Base-by-base conservation (phyloP, 176 grass and related monocot genomes). In the Thalia dealbata region DNA sequence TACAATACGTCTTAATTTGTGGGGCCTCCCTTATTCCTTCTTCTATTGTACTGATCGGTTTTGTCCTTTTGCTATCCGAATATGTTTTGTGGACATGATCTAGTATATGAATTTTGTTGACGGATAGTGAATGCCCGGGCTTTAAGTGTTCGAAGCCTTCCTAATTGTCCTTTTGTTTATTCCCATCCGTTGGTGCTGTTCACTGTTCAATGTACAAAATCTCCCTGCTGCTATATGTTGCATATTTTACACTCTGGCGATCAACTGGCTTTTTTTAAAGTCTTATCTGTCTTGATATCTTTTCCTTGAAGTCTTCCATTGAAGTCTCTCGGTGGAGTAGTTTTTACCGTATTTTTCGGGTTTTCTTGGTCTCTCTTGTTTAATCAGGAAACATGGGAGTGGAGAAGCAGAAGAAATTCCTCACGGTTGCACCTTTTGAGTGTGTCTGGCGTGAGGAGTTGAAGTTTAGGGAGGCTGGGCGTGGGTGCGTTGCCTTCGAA, bases 391-490 rank as follows among this genome's bases (percentile, higher is more conserved):
- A 55, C 22, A 88, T 92, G 89, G 64, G 73, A 45, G 69, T 81
- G 4, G 84, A 80, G 51, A 87, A 92, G 76, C 88, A 56, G 29
- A 89, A 83, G 61, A 92, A 86, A 77, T 90, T 81, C 46, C 80
- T 92, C 22, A 96, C 93, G 14, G 93, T 96, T n/a, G 80, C 82
- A 44, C 93, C 84, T 10, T 96, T 96, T 2, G 82, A 96, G 73
- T 96, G 93, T 27, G 80, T 76, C 23, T 96, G 93, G 93, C 78
- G 79, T 19, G 89, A 96, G 76, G 89, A 92, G 52, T 75, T 96
- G 38, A 79, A 75, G 43, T 92, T 96, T 73, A 56, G 70, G 45
- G 89, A 96, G 73, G 73, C 89, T 29, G 93, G 89, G 25, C 86
- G 89, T 18, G 93, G 93, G 9, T 96, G 93, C 73, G 75, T 96